A percentile compares a stretch with the other conserved stretches of the same genome.
Conservation (phyloP, 1,284 basidiomycete genomes). For the Marasmius fiardii region DNA sequence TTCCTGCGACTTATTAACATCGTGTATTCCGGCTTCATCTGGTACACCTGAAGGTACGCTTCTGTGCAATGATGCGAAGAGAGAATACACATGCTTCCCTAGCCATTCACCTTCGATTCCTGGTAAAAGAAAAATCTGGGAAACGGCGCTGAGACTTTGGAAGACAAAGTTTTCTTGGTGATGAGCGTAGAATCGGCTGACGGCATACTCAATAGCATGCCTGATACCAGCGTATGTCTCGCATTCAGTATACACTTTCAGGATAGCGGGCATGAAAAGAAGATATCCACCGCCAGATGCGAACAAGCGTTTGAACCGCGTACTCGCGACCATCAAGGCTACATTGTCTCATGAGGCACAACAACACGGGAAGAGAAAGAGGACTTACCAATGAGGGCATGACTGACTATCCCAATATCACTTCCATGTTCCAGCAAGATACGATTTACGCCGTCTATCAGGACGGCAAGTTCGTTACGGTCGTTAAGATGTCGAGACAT, state of each 20-base stretch:
- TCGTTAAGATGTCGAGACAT: slow-evolving; percentile 78
- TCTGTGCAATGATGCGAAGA: slow-evolving; percentile 54
- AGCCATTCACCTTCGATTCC: slow-evolving; percentile 47
- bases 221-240: slow-evolving; percentile 53
- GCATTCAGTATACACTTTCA: slow-evolving; percentile 65
- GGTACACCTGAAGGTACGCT: slow-evolving; percentile 34
- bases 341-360: slow-evolving; percentile 10
- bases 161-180: slow-evolving; percentile 77
- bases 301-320: slow-evolving; percentile 75
- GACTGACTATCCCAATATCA: slow-evolving; percentile 69
- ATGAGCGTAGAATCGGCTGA: slow-evolving; percentile 71
- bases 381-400: slow-evolving; percentile 63
- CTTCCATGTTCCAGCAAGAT: slow-evolving; percentile 66
- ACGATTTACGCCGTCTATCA: slow-evolving; percentile 68
- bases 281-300: slow-evolving; percentile 69
- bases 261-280: slow-evolving; percentile 66
- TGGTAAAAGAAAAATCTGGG: slow-evolving; percentile 51
- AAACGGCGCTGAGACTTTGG: slow-evolving; percentile 65
- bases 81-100: slow-evolving; percentile 45
- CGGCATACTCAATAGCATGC: slow-evolving; percentile 69
- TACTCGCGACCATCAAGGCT: slow-evolving; percentile 70
- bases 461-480: slow-evolving; percentile 63
- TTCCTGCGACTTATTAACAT: slow-evolving; percentile 66
- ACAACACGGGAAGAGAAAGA: slow-evolving; percentile 8
- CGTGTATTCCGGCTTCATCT: slow-evolving; percentile 67